A percentile compares a stretch with the other conserved stretches of the same genome.
Conservation (phyloP, 2,329 filamentous ascomycete genomes). For the Cephalotrichum gorgonifer region DNA sequence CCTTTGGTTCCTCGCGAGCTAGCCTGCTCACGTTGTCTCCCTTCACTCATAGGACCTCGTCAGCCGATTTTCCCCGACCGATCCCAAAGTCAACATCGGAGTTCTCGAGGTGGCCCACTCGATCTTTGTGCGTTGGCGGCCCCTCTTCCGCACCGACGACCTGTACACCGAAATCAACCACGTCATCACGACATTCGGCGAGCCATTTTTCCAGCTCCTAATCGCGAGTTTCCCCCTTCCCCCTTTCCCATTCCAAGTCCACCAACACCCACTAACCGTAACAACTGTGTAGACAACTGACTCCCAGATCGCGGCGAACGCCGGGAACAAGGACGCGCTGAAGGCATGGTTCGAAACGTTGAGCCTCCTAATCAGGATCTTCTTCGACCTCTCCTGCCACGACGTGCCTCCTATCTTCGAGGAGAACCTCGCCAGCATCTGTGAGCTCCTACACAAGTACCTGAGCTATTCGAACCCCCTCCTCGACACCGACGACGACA, state of each 20-base stretch:
- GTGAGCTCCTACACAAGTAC: constrained; percentile 81
- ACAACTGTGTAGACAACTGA: constrained; percentile 46
- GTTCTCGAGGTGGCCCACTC: constrained; percentile 96
- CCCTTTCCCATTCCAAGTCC: neutral
- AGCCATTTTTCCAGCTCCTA: constrained; percentile 73
- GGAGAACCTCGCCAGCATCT: constrained; percentile 70
- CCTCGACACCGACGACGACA: constrained; percentile 77
- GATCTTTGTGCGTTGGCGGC: constrained; percentile 93
- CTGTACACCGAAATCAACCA: constrained; percentile 95
- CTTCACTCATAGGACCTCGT: constrained; percentile 60
- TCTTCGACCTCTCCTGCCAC: constrained; percentile 96
- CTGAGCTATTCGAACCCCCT: constrained; percentile 79
- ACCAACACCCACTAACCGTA: neutral
- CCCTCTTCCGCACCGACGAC: constrained; percentile 84
- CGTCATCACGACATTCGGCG: constrained; percentile 75
- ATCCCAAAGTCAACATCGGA: constrained; percentile 80
- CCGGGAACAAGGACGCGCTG: constrained; percentile 63
- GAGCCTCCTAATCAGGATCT: constrained; percentile 80
- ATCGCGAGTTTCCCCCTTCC: constrained; percentile 36
- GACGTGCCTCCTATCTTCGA: constrained; percentile 93
- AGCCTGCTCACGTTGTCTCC: neutral
- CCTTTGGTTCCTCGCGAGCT: neutral
- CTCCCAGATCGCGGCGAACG: constrained; percentile 61
- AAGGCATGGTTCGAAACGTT: constrained; percentile 75
- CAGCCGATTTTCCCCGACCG: constrained; percentile 69